Conservation (phyloP, 257 asterid species). For the Dorcoceras hygrometricum region DNA sequence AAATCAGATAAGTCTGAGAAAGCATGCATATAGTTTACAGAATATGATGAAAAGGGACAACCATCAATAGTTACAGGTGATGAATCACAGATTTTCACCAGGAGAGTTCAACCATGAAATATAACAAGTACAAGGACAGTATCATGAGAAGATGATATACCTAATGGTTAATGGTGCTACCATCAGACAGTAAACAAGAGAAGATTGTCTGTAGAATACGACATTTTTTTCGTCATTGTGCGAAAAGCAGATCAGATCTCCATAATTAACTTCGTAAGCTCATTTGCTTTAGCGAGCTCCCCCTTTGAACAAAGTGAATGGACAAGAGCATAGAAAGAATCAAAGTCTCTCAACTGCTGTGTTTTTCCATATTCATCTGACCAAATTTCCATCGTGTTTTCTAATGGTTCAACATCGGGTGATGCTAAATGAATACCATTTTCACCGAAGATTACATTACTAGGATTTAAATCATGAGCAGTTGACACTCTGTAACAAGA, state of each 20-base stretch:
- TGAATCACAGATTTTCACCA: slow-evolving; percentile 3
- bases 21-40: neutral
- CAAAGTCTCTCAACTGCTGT: slow-evolving; percentile 44
- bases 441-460: slow-evolving; percentile 17
- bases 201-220: neutral
- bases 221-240: slow-evolving; percentile 3
- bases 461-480: slow-evolving; percentile 27
- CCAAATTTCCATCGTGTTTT: slow-evolving; percentile 20
- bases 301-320: slow-evolving; percentile 69
- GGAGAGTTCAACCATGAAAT: neutral
- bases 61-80: too few relatives aligned
- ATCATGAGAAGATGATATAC: slow-evolving; percentile 24
- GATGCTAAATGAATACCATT: slow-evolving; percentile 24
- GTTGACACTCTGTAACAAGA: slow-evolving; percentile 23
- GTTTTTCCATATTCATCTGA: slow-evolving; percentile 30
- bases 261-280: slow-evolving; percentile 46
- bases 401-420: slow-evolving; percentile 24
- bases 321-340: slow-evolving; percentile 48
- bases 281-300: slow-evolving; percentile 59
- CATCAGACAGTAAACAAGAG: neutral
- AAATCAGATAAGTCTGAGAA: neutral
- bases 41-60: too few relatives aligned
- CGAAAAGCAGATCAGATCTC: slow-evolving; percentile 31
- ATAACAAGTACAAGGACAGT: neutral
- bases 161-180: slow-evolving; percentile 7